Conservation (phyloP, 129 eudicot species). For the Flaveria sonorensis region DNA sequence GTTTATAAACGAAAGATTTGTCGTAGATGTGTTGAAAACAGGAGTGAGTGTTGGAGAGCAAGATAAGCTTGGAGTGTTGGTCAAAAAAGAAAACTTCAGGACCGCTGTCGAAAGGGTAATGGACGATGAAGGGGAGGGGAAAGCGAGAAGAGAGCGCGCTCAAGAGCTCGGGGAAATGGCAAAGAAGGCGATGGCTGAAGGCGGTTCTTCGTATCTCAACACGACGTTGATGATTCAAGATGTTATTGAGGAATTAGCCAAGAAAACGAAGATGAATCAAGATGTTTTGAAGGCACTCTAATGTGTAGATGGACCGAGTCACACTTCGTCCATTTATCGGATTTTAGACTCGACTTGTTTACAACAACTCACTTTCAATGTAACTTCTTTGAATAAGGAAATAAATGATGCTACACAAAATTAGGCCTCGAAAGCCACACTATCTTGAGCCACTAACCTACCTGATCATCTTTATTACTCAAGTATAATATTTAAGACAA, state of each 20-base stretch:
- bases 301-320: too few species aligned
- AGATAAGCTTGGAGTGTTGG: constrained; percentile 40
- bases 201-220: constrained; percentile 49
- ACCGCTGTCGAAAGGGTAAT: constrained; percentile 35
- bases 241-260: constrained; percentile 22
- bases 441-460: too few species aligned
- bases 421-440: background rate
- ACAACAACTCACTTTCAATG: too few species aligned
- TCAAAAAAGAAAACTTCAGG: constrained; percentile 42
- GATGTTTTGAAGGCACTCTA: background rate
- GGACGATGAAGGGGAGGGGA: constrained; percentile 41
- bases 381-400: background rate
- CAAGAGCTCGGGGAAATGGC: constrained; percentile 52
- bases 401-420: background rate
- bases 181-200: constrained; percentile 45
- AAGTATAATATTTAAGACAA: too few species aligned
- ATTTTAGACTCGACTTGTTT: too few species aligned
- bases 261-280: background rate
- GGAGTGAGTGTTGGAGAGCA: constrained; percentile 53
- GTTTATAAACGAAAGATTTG: constrained; percentile 52
- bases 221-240: constrained; percentile 35
- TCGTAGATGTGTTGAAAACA: constrained; percentile 41
- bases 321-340: too few species aligned
- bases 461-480: too few species aligned
- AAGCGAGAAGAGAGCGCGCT: constrained; percentile 43